A percentile compares a stretch with the other conserved stretches of the same genome.
These are phyloP conservation scores for Litsea cubeba DNA, from an alignment of 164 flowering plant species.

Conservation along the genomic window DNA sequence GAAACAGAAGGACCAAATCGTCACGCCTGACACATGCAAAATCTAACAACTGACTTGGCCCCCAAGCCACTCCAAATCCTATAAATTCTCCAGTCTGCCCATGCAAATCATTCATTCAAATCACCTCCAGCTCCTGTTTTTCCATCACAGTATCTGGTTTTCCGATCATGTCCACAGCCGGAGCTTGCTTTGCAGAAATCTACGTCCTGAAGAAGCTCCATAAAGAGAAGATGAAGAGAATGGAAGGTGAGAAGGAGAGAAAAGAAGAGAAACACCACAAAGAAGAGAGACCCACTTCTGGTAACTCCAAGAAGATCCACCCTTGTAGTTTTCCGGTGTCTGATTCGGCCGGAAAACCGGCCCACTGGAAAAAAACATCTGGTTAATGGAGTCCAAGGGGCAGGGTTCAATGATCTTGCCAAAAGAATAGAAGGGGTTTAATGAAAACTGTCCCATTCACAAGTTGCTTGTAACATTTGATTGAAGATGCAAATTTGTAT, in stretches of 20 bases:
- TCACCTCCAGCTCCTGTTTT: neutral
- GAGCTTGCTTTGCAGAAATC: slow-evolving; percentile 17
- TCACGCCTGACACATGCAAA: too few species aligned
- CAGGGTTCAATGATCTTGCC: too few species aligned
- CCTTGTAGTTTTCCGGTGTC: slow-evolving; percentile 1
- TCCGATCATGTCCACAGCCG: slow-evolving; percentile 8
- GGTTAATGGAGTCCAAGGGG: neutral
- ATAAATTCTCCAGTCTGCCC: slow-evolving; percentile 1
- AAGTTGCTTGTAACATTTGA: too few species aligned
- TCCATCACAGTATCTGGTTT: neutral
- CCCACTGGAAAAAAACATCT: too few species aligned
- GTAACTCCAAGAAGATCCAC: slow-evolving; percentile 2
- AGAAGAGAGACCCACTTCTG: neutral
- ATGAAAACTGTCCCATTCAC: too few species aligned
- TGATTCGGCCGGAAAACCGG: slow-evolving; percentile 1
- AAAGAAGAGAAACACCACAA: neutral
- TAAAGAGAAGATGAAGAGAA: slow-evolving; percentile 28
- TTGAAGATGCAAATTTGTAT: too few species aligned
- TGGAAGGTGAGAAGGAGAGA: slow-evolving; percentile 1
- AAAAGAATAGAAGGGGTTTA: too few species aligned
- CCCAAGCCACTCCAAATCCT: slow-evolving; percentile 8
- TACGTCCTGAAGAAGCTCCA: slow-evolving; percentile 18
- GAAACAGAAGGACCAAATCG: too few species aligned
- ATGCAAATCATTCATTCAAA: neutral
- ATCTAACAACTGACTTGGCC: neutral